Evolutionary conservation across 2,329 filamentous ascomycete genomes (phyloP), one percentile per base, ranked within the genome.

Genomic region (Colletotrichum siamense): DNA sequence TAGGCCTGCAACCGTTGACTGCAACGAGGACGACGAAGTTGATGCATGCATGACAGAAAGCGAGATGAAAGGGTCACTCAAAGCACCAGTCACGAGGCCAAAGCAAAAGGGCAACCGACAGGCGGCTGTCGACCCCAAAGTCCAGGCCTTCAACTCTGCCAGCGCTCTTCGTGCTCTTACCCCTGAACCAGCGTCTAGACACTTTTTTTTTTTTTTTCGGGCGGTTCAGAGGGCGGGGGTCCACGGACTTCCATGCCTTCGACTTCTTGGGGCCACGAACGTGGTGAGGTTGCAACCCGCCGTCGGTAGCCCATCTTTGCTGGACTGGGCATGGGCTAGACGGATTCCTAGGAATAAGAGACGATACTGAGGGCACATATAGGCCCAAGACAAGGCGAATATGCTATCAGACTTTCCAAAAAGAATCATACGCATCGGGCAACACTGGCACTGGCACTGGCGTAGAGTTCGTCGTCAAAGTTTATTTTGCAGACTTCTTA

Each of bases 201-300:
- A 57, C 4, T 52, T 36, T 36, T 55, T 61, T 55, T 39, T 30
- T 55, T 61, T 24, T 66, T 62, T 49, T 36, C 30, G 57, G 64
- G 18, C 24, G 26, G 39, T 62, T 57, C 36, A 59, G 36, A 61
- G 12, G 39, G 62, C 36, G 32, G 71, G 72, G 61, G 39, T 39
- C 69, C 70, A 63, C 63, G 52, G 63, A 55, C 61, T 62, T 69
- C 22, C 39, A 49, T 49, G 52, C 61, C 55, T n/a, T 28, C 30
- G 18, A 62, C 65, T 39, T n/a, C 28, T 68, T 55, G 57, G 67
- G 67, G 61, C 71, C 65, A 36, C 61, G 75, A 77, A 77, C 75
- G 75, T 77, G 75, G 75, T 75, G 72, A 75, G 75, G 75, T 77
- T 71, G 30, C 75, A 77, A 77, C 72, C 75, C 75, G 75, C 28